Evolutionary conservation across 305 asterid species (phyloP).

Genomic region (Euphrasia arctica): DNA sequence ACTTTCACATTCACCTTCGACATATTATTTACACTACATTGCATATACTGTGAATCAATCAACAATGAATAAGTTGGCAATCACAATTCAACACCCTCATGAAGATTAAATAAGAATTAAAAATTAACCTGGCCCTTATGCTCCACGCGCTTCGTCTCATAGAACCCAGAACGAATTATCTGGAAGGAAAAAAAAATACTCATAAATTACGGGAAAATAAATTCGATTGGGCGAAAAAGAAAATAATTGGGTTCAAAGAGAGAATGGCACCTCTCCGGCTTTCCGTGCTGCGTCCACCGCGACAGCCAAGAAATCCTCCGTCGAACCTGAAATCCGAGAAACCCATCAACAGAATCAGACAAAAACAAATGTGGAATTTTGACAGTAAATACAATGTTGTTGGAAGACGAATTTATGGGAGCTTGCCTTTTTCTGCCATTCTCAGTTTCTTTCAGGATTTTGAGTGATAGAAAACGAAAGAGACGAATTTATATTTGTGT

Average conservation of each 20-base stretch:
- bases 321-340: slow-evolving; percentile 40
- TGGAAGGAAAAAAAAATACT: slow-evolving; percentile 32
- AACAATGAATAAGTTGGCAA: neutral
- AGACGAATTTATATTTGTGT: no score
- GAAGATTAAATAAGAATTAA: neutral
- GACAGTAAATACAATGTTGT: neutral
- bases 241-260: neutral
- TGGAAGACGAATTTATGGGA: slow-evolving; percentile 14
- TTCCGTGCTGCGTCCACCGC: slow-evolving; percentile 83
- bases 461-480: slow-evolving; percentile 17
- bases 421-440: slow-evolving; percentile 61
- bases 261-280: slow-evolving; percentile 75
- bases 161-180: slow-evolving; percentile 76
- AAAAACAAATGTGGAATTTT: neutral
- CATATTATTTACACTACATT: neutral
- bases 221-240: slow-evolving; percentile 11
- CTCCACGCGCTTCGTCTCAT: slow-evolving; percentile 73
- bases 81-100: slow-evolving; percentile 4
- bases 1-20: neutral
- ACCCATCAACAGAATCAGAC: slow-evolving; percentile 20
- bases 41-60: neutral
- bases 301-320: slow-evolving; percentile 62
- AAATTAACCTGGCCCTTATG: slow-evolving; percentile 82
- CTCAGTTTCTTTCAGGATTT: slow-evolving; percentile 8
- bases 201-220: slow-evolving; percentile 18